A percentile compares a stretch with the other conserved stretches of the same genome.
Evolutionary conservation across 768 basidiomycete genomes (phyloP).

Genomic region (Kwoniella pini): DNA sequence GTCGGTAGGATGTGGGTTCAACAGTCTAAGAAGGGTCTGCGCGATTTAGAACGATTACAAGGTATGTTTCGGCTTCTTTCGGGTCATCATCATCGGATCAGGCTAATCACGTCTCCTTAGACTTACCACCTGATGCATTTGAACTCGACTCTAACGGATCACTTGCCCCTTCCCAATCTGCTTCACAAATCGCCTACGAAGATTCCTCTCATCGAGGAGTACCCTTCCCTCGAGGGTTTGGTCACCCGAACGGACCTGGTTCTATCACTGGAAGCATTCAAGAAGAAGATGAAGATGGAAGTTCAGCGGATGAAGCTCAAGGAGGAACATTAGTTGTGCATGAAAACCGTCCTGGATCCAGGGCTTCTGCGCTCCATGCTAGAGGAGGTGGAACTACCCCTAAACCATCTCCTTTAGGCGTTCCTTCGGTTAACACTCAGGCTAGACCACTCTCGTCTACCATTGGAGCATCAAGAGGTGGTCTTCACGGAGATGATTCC

Average conservation of each 20-base stretch:
- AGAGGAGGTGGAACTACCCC: conserved; percentile 1
- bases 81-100: background rate
- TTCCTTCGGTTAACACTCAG: conserved; percentile 39
- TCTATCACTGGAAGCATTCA: conserved; percentile 52
- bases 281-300: conserved; percentile 52
- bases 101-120: conserved; percentile 5
- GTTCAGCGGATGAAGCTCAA: conserved; percentile 43
- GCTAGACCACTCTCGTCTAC: conserved; percentile 31
- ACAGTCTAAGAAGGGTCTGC: conserved; percentile 49
- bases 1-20: conserved; percentile 53
- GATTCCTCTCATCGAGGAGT: conserved; percentile 28
- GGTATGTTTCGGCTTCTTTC: conserved; percentile 18
- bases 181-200: conserved; percentile 50
- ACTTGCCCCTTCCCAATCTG: conserved; percentile 53
- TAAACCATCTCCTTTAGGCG: conserved; percentile 40
- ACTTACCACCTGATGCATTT: conserved; percentile 45
- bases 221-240: conserved; percentile 31
- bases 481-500: conserved; percentile 12
- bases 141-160: conserved; percentile 54
- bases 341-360: conserved; percentile 45
- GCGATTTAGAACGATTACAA: conserved; percentile 44
- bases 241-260: conserved; percentile 24
- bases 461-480: conserved; percentile 9
- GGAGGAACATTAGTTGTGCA: conserved; percentile 47
- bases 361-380: conserved; percentile 7